phyloP scores from a whole-genome alignment of 2,329 filamentous ascomycete genomes.

The Talaromyces amestolkiae region DNA sequence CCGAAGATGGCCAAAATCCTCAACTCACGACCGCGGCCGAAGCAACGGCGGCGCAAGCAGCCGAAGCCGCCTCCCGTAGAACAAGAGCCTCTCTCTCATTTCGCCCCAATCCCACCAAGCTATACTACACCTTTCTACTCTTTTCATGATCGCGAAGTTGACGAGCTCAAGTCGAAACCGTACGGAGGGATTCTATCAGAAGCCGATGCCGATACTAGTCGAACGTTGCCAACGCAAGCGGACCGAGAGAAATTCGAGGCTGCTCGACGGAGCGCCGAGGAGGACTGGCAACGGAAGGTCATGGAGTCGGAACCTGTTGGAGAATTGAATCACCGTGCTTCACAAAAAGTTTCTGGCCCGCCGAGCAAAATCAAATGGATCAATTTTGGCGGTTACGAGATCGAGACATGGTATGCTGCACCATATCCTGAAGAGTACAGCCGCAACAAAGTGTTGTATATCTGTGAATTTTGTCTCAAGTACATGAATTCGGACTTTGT shows the following conservation, averaged over 20 bases:
- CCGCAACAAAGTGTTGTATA: constrained; percentile 92
- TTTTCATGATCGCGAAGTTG: constrained; percentile 82
- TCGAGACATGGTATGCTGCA: constrained; percentile 98
- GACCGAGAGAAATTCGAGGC: constrained; percentile 87
- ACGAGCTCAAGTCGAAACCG: constrained; percentile 87
- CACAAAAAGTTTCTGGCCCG: constrained; percentile 75
- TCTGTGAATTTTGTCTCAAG: constrained; percentile 98
- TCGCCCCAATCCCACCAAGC: constrained; percentile 58
- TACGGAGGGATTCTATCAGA: constrained; percentile 93
- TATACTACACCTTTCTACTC: constrained; percentile 82
- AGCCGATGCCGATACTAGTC: constrained; percentile 83
- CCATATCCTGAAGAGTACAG: constrained; percentile 99
- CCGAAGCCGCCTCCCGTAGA: constrained; percentile 42
- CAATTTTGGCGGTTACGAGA: constrained; percentile 95
- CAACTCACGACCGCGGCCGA: constrained; percentile 57
- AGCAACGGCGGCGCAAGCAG: constrained; percentile 48
- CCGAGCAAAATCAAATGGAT: constrained; percentile 98
- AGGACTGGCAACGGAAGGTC: constrained; percentile 76
- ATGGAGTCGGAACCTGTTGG: constrained; percentile 61
- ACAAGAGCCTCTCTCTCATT: constrained; percentile 53
- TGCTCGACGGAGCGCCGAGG: constrained; percentile 85
- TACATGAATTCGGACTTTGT: constrained; percentile 99
- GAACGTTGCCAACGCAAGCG: constrained; percentile 74
- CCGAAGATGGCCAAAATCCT: constrained; percentile 61
- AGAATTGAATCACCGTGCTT: constrained; percentile 62